These are phyloP conservation scores for Pseudozyma pruni DNA, from an alignment of 1,284 basidiomycete species.

Conservation along the genomic window DNA sequence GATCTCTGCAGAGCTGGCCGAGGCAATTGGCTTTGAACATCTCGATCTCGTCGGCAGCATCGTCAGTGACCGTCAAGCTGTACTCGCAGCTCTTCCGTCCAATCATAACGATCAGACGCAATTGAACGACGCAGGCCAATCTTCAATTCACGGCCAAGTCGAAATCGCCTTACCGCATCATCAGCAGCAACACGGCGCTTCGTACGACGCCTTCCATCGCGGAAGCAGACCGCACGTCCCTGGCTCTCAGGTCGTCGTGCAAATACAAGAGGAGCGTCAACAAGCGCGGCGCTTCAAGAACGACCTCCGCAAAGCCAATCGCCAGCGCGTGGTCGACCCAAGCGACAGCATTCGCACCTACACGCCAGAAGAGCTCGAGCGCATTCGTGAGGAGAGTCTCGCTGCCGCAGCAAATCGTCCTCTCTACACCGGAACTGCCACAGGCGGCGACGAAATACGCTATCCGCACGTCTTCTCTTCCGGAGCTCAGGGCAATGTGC, in stretches of 20 bases:
- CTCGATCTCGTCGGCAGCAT: constrained; percentile 73
- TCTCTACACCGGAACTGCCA: constrained; percentile 74
- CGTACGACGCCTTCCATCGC: constrained; percentile 28
- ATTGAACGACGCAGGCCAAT: constrained; percentile 30
- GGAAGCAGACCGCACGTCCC: constrained; percentile 59
- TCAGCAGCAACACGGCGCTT: constrained; percentile 35
- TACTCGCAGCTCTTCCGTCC: constrained; percentile 35
- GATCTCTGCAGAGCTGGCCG: constrained; percentile 81
- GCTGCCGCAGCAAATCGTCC: constrained; percentile 77
- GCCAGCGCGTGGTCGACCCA: constrained; percentile 12
- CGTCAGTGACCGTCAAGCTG: constrained; percentile 67
- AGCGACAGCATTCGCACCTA: constrained; percentile 67
- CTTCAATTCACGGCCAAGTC: constrained; percentile 3
- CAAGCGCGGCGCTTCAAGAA: constrained; percentile 61
- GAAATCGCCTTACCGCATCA: constrained; percentile 21
- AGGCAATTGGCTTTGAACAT: constrained; percentile 86
- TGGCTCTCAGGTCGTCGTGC: constrained; percentile 63
- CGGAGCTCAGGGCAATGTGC: constrained; percentile 75
- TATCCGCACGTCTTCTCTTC: constrained; percentile 93
- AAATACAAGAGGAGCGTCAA: constrained; percentile 61
- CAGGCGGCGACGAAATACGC: constrained; percentile 72
- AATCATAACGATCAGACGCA: neutral
- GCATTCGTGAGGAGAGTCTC: constrained; percentile 76
- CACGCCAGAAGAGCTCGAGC: constrained; percentile 73
- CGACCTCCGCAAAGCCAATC: constrained; percentile 39